These are phyloP conservation scores for Ceratobasidium sp. DNA, from an alignment of 1,284 basidiomycete genomes.

Conservation along the genomic window DNA sequence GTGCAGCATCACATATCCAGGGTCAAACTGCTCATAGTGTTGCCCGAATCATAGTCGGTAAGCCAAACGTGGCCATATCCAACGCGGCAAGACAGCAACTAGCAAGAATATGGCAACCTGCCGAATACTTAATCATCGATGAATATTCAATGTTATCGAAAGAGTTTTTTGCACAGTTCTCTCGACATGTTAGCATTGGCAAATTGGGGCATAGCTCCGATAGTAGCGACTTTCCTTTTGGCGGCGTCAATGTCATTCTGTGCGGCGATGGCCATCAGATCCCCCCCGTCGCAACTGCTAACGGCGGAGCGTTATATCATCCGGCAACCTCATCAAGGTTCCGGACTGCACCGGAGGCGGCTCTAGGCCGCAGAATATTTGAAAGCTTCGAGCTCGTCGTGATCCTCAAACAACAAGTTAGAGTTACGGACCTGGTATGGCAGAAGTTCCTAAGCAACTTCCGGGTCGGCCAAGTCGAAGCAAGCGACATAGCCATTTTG, in stretches of 20 bases:
- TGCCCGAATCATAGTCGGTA: background rate
- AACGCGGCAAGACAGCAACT: background rate
- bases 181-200: slow-evolving; percentile 46
- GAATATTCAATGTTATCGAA: slow-evolving; percentile 55
- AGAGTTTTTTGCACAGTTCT: slow-evolving; percentile 50
- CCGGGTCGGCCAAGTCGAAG: slow-evolving; percentile 49
- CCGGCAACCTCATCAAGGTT: slow-evolving; percentile 10
- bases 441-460: slow-evolving; percentile 52
- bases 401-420: slow-evolving; percentile 55
- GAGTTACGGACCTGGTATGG: slow-evolving; percentile 54
- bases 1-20: slow-evolving; percentile 54
- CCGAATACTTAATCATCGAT: slow-evolving; percentile 54
- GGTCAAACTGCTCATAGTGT: slow-evolving; percentile 52
- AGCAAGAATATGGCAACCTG: background rate
- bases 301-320: slow-evolving; percentile 48
- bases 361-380: slow-evolving; percentile 52
- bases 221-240: slow-evolving; percentile 50
- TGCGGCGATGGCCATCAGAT: slow-evolving; percentile 60
- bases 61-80: background rate
- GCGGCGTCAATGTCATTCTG: slow-evolving; percentile 56
- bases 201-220: slow-evolving; percentile 34
- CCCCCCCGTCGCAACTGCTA: slow-evolving; percentile 52
- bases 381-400: slow-evolving; percentile 55
- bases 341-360: background rate
- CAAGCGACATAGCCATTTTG: slow-evolving; percentile 53